These are phyloP conservation scores for Starmerella cellae DNA, from an alignment of 805 yeast species.

Conservation along the genomic window DNA sequence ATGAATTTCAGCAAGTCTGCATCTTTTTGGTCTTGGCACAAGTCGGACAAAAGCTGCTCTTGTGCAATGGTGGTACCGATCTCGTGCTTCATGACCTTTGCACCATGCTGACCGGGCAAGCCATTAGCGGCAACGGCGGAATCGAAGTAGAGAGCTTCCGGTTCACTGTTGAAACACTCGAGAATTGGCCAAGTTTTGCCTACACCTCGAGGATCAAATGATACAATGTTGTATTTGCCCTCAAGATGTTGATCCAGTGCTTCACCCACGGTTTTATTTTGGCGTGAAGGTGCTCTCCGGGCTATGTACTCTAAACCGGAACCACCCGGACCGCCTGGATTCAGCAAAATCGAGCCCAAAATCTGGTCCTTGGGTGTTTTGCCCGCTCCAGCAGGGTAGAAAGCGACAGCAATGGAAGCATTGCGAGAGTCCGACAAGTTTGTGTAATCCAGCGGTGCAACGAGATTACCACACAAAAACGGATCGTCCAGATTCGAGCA, in stretches of 20 bases:
- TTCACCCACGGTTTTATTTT: neutral
- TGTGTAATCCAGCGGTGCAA: constrained; percentile 5
- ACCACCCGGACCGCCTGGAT: constrained; percentile 22
- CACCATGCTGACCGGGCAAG: constrained; percentile 4
- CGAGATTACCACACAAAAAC: constrained; percentile 1
- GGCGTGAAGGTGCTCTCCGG: neutral
- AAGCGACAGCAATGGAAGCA: constrained; percentile 6
- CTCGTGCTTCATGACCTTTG: constrained; percentile 3
- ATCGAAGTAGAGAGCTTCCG: neutral
- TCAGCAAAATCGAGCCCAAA: constrained; percentile 16
- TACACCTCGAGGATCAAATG: constrained; percentile 21
- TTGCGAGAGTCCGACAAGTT: constrained; percentile 1
- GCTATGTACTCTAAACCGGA: constrained; percentile 11
- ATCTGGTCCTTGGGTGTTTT: constrained; percentile 5
- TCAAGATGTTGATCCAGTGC: constrained; percentile 5
- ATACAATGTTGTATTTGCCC: constrained; percentile 15
- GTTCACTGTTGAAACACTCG: constrained; percentile 4
- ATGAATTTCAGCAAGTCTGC: constrained; percentile 9
- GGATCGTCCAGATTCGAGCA: neutral
- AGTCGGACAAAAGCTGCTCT: constrained; percentile 3
- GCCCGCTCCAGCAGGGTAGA: constrained; percentile 5
- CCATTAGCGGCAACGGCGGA: neutral
- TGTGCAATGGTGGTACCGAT: constrained; percentile 10
- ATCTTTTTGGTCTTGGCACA: constrained; percentile 7
- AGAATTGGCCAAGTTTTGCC: constrained; percentile 12